phyloP scores from a whole-genome alignment of 345 rosid species.

The Heritiera littoralis region DNA sequence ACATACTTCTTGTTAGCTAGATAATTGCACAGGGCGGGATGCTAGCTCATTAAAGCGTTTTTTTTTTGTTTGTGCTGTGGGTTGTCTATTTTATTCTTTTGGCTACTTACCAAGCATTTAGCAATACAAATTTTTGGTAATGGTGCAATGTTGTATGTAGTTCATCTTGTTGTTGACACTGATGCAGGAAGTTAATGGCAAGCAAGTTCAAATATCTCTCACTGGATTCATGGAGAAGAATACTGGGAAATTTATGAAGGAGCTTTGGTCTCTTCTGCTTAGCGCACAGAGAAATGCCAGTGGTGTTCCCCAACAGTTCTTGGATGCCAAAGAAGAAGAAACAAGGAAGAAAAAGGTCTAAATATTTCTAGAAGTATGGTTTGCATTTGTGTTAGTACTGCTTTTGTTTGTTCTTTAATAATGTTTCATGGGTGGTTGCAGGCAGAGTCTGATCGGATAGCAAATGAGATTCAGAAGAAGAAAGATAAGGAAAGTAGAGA shows the following conservation, averaged over 20 bases:
- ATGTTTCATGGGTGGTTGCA: conserved; percentile 33
- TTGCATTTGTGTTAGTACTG: background rate
- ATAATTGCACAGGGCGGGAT: background rate
- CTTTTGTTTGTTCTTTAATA: conserved; percentile 14
- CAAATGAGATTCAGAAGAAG: conserved; percentile 64
- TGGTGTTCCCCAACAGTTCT: conserved; percentile 88
- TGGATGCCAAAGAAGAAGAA: conserved; percentile 90
- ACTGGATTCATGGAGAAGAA: conserved; percentile 99
- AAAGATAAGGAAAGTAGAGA: conserved; percentile 65
- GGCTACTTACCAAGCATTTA: background rate
- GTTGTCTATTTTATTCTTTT: background rate
- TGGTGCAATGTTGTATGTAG: background rate
- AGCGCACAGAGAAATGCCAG: conserved; percentile 88
- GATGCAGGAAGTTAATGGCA: conserved; percentile 81
- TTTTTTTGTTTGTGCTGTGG: background rate
- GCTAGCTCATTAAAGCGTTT: background rate
- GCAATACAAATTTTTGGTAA: background rate
- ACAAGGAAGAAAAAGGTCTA: conserved; percentile 69
- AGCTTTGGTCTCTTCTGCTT: conserved; percentile 90
- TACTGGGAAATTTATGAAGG: conserved; percentile 95
- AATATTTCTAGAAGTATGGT: conserved; percentile 13
- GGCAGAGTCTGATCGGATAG: conserved; percentile 66
- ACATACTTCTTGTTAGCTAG: background rate
- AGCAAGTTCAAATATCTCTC: conserved; percentile 79
- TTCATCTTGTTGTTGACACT: conserved; percentile 1